Base-by-base conservation (phyloP, 2,329 filamentous ascomycete species). In the Trichoderma afroharzianum region DNA sequence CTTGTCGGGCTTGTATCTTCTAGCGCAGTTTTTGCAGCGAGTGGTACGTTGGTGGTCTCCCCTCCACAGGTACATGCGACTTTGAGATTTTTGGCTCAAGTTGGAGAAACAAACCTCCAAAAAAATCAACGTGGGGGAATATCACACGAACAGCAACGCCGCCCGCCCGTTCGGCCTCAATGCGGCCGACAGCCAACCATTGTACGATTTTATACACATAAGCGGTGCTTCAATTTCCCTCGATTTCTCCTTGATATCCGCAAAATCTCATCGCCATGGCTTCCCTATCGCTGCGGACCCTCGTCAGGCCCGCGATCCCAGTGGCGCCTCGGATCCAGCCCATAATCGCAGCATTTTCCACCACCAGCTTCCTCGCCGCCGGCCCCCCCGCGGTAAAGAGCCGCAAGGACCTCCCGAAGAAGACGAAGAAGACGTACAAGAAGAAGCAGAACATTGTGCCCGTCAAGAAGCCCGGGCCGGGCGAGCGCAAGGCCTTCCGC, bases 401-500 rank as follows among this genome's bases (percentile, higher is more conserved):
- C 72, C 79, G 79, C 18, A 74, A 77, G 68, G 80, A 81, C 39
- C 75, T 81, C 8, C 78, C 78, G 2, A 76, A 76, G 70, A 85
- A 84, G 80, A 76, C 77, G 70, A 82, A 85, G 77, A 79, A 82
- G 73, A 83, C 82, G 74, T 90, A 88, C 81, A 90, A 89, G 81
- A 86, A 85, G 79, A 83, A 81, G 76, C 77, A 79, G 18, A 81
- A 81, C 70, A 77, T 84, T 58, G 81, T 80, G 30, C 81, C 82
- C 30, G 79, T 83, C 70, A 88, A 87, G 81, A 86, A 89, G 75
- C 92, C 92, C 24, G 85, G 85, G 14, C 86, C 89, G 3, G 95
- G 95, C 75, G 95, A 98, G 85, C 90, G 95, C 75, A 97, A 94
- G 83, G 93, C 93, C 32, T 86, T 93, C 79, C 91, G 94, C 75